Percentiles rank a stretch among this genome's conserved stretches.
phyloP scores from a whole-genome alignment of 768 basidiomycete genomes.

The Mycena latifolia region DNA sequence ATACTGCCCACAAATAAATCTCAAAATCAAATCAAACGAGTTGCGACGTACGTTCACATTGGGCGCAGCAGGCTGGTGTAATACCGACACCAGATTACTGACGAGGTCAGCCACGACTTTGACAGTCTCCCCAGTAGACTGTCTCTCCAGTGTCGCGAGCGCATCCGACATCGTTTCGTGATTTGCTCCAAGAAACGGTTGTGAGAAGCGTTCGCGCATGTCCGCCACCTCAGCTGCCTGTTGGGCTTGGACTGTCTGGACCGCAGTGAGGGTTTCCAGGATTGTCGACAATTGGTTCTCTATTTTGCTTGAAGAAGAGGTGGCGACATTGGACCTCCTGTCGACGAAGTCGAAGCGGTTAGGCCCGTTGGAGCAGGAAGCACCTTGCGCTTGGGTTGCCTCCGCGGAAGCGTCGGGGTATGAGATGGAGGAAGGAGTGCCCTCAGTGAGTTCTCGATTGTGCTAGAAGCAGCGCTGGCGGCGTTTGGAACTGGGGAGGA shows the following conservation, averaged over 20 bases:
- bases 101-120: constrained; percentile 17
- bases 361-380: not conserved
- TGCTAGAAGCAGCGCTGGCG: not conserved
- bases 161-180: not conserved
- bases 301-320: not conserved
- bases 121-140: not conserved
- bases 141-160: not conserved
- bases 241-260: not conserved
- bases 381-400: not conserved
- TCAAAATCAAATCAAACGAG: not conserved
- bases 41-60: not conserved
- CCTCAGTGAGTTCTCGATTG: too few species aligned
- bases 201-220: not conserved
- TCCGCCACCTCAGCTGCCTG: constrained; percentile 2
- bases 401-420: not conserved
- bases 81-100: not conserved
- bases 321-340: not conserved
- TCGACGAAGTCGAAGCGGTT: not conserved
- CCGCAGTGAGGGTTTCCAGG: not conserved
- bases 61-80: not conserved
- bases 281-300: not conserved
- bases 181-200: too few species aligned
- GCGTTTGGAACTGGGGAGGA: not conserved
- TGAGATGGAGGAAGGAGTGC: too few species aligned
- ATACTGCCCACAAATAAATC: not conserved